phyloP scores from a whole-genome alignment of 305 asterid species.

The Solanum aculeatissimum region DNA sequence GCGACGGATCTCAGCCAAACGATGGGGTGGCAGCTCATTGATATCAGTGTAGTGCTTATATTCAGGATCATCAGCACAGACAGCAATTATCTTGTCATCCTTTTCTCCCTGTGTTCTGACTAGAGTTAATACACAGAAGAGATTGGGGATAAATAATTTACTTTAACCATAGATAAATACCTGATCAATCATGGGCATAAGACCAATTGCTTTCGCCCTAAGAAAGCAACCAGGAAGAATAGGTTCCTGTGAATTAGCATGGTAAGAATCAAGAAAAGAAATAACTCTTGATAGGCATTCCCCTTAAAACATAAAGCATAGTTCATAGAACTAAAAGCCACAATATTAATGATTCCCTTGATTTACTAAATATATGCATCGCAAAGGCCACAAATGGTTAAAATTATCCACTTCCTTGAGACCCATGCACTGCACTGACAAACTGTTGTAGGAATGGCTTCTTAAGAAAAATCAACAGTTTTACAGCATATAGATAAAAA shows the following conservation, averaged over 20 bases:
- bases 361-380: not conserved
- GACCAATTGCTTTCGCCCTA: slow-evolving; percentile 79
- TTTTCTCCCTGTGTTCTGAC: slow-evolving; percentile 44
- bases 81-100: slow-evolving; percentile 79
- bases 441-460: not conserved
- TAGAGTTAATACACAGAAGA: not conserved
- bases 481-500: not conserved
- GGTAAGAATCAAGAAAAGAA: not conserved
- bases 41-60: slow-evolving; percentile 49
- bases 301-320: not conserved
- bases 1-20: slow-evolving; percentile 75
- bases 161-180: slow-evolving; percentile 11
- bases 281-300: not conserved
- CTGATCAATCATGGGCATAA: slow-evolving; percentile 92
- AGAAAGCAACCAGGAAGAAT: slow-evolving; percentile 76
- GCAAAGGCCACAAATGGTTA: not conserved
- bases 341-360: not conserved
- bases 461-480: not conserved
- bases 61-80: slow-evolving; percentile 79
- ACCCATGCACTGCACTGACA: not conserved
- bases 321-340: not conserved
- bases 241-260: slow-evolving; percentile 37
- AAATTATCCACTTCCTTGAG: not conserved
- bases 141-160: not conserved
- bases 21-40: slow-evolving; percentile 68